Conservation (phyloP, 208 protist genomes). For the Cochliopodium minus region DNA sequence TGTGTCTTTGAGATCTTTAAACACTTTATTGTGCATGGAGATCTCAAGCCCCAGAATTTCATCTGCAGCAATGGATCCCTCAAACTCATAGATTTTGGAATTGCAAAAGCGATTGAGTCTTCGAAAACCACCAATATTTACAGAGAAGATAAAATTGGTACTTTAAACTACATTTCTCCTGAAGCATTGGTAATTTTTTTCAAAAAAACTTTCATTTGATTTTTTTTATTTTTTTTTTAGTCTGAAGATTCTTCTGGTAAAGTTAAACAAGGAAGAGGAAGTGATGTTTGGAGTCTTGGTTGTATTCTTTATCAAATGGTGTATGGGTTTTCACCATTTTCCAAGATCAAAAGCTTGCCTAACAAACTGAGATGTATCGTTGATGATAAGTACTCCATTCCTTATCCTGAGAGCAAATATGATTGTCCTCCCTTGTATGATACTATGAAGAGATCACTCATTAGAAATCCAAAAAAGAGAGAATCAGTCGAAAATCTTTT, state of each 20-base stretch:
- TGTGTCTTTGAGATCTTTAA: conserved; percentile 43
- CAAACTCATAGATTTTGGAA: conserved; percentile 73
- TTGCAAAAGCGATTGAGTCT: conserved; percentile 42
- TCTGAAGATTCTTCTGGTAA: no score
- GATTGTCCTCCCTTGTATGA: conserved; percentile 9
- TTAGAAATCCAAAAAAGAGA: conserved; percentile 26
- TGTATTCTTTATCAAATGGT: conserved; percentile 52
- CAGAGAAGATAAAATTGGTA: conserved; percentile 38
- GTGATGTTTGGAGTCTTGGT: conserved; percentile 46
- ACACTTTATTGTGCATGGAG: conserved; percentile 48
- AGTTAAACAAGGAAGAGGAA: conserved; percentile 28
- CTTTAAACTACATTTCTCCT: conserved; percentile 60
- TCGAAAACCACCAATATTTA: conserved; percentile 45
- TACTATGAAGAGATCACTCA: conserved; percentile 31
- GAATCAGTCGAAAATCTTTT: conserved; percentile 34
- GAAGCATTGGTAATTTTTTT: conserved; percentile 25
- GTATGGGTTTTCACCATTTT: conserved; percentile 35
- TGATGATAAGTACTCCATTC: conserved; percentile 28
- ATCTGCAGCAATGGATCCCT: conserved; percentile 42
- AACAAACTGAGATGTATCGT: conserved; percentile 37
- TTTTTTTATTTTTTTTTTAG: no score
- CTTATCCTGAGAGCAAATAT: conserved; percentile 20
- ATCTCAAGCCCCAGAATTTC: conserved; percentile 69
- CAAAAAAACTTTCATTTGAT: conserved; percentile 6
- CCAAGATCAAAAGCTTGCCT: conserved; percentile 10